Evolutionary conservation across 768 basidiomycete species (phyloP), one percentile per base, ranked within the genome.

Genomic region (Trametes gibbosa): DNA sequence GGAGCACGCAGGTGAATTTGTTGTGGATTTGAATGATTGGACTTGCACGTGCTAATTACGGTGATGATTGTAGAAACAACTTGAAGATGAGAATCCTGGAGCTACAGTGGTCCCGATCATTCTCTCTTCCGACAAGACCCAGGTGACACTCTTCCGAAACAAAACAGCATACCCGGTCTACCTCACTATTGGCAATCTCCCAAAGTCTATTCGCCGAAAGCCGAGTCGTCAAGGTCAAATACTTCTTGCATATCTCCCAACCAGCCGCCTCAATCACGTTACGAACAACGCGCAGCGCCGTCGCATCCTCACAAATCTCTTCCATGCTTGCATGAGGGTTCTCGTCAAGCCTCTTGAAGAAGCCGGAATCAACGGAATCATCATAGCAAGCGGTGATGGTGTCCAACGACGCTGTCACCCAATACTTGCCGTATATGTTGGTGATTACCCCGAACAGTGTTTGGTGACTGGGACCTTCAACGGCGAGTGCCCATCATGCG

Each of bases 1-100:
- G 79, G 79, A 46, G 46, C 6, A 75, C 70, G 0, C 81, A 81
- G 70, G 79, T 79, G 55, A 41, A 72, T 14, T 7, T 7, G 45
- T 3, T 7, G 37, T 4, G 8, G 12, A 34, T 43, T 14, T 14
- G 3, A 3, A 5, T 55, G 6, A 6, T 6, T 7, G 34, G 7
- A 7, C 6, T 6, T 7, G 34, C 34, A 35, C n/a, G n/a, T n/a
- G n/a, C n/a, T n/a, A 6, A 35, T 7, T 7, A 35, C 34, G n/a
- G n/a, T n/a, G n/a, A n/a, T n/a, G n/a, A n/a, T n/a, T 12, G 3
- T 40, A 65, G 53, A 56, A 46, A 3, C 45, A 52, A 5, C 45
- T 67, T 17, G 61, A 67, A 16, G 24, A 39, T 21, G 35, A 21
- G 2, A 47, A 7, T 16, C 61, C 61, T 7, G 65, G 70, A 12